These are phyloP conservation scores for Naganishia sp. DNA, from an alignment of 1,284 basidiomycete genomes.

Conservation along the genomic window DNA sequence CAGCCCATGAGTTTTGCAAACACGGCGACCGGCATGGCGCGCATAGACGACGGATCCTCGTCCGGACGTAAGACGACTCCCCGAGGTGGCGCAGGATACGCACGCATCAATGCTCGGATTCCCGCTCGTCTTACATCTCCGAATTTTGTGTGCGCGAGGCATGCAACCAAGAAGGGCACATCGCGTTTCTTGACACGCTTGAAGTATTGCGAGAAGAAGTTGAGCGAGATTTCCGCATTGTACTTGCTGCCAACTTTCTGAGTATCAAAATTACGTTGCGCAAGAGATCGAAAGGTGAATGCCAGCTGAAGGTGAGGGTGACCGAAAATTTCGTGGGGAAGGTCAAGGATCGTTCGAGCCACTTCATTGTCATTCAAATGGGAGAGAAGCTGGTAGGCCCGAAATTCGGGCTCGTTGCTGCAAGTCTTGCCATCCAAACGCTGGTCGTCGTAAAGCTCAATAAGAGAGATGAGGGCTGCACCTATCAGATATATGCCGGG, in stretches of 20 bases:
- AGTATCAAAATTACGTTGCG: constrained; percentile 71
- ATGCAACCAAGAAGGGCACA: constrained; percentile 58
- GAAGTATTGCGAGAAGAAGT: constrained; percentile 63
- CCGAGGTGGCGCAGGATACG: constrained; percentile 54
- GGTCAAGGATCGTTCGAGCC: constrained; percentile 66
- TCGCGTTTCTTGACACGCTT: constrained; percentile 51
- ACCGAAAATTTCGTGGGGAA: constrained; percentile 70
- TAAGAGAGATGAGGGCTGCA: constrained; percentile 14
- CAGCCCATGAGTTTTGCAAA: constrained; percentile 55
- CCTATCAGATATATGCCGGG: not conserved
- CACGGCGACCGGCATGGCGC: constrained; percentile 42
- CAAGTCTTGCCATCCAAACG: constrained; percentile 67
- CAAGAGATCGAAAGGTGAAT: constrained; percentile 73
- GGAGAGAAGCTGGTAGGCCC: constrained; percentile 88
- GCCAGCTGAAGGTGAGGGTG: constrained; percentile 79
- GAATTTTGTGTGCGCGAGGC: constrained; percentile 59
- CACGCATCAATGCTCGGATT: constrained; percentile 56
- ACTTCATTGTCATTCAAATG: constrained; percentile 84
- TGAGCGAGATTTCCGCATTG: constrained; percentile 59
- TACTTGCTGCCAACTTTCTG: constrained; percentile 57
- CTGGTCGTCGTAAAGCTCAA: constrained; percentile 68
- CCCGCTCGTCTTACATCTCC: constrained; percentile 58
- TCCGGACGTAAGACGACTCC: constrained; percentile 45
- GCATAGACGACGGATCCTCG: constrained; percentile 42
- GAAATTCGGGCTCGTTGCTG: constrained; percentile 89